Evolutionary conservation across 148 eudicot species (phyloP), one percentile per base, ranked within the genome.

Genomic region (Oxyria digyna): DNA sequence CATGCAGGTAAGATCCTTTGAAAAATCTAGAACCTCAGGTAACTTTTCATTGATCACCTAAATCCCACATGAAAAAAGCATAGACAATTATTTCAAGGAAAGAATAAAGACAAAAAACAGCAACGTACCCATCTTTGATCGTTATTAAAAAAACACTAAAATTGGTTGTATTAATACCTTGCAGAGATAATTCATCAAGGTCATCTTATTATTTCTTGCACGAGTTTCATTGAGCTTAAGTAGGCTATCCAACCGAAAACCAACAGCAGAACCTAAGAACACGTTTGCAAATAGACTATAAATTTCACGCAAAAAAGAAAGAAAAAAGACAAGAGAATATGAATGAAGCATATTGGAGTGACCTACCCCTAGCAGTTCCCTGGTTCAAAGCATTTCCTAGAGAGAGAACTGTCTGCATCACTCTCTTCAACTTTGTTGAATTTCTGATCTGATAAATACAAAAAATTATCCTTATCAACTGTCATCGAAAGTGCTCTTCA

Each of bases 141-240:
- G 21, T 37, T 18, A 66, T n/a, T 8, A 33, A 33, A 29, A 33
- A 14, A 66, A 11, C 11, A n/a, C 7, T 35, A 66, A 37, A 14
- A 20, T 15, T 12, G 8, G 32, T 38, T 21, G 45, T 23, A 66
- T 38, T 37, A 18, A 46, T 77, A 92, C 98, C 91, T 92, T 92
- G 75, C 96, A 92, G 68, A 92, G 89, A 87, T 92, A 92, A 81
- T 92, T 89, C 96, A 92, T 89, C 54, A 92, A 87, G 70, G 98
- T 92, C 98, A 87, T 92, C 77, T 82, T 92, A 74, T 81, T 87
- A 82, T 89, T 89, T 69, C 85, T 73, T 18, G 96, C 91, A 73
- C 98, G 98, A 32, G 91, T 92, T 68, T 92, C 98, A 40, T 91
- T 87, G 62, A 92, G 96, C 81, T 92, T 89, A 17, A 92, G 89